Evolutionary conservation across 202 grass and related monocot species (phyloP), one percentile per base, ranked within the genome.

Genomic region (Brachypodium distachyon): DNA sequence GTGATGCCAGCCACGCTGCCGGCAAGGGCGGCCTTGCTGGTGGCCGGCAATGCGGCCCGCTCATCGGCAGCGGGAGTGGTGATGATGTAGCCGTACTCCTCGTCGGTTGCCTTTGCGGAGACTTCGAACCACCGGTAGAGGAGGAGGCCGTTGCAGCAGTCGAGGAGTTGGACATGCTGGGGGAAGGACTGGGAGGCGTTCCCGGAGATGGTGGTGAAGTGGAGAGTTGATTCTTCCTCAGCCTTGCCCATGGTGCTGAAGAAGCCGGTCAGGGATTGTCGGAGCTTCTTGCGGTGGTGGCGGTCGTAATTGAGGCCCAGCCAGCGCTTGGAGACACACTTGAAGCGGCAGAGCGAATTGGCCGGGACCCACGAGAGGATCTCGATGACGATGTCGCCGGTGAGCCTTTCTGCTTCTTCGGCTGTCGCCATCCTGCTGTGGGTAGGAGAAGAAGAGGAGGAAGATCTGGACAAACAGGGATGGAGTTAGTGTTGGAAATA

Each of bases 131-230:
- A 16, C 39, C 64, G 10, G 34, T 53, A 77, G 63, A 81, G 71
- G 72, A 82, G 52, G 28, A 76, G 38, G 23, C 71, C 53, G 9
- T 77, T 64, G 42, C 62, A 86, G 21, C 25, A 71, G 42, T 86
- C 61, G 1, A 77, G 23, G 22, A 75, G 12, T 7, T 33, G 5
- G 13, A 72, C 1, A 12, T 12, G 16, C 1, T 4, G 38, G 31
- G 31, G 7, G 49, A 21, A n/a, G 2, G 28, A 10, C 0, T 53
- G 11, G 52, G 77, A 82, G 33, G 55, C 6, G 3, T 13, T 28
- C 22, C 63, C 39, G 12, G 12, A 23, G 25, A 68, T 1, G n/a
- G 16, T 68, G 62, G 14, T 11, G 8, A 68, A 31, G 23, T 17
- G 3, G 25, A 29, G 1, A n/a, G 16, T 0, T 31, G 22, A 13